Evolutionary conservation across 1,284 basidiomycete genomes (phyloP).

Genomic region (Tilletia setariae): DNA sequence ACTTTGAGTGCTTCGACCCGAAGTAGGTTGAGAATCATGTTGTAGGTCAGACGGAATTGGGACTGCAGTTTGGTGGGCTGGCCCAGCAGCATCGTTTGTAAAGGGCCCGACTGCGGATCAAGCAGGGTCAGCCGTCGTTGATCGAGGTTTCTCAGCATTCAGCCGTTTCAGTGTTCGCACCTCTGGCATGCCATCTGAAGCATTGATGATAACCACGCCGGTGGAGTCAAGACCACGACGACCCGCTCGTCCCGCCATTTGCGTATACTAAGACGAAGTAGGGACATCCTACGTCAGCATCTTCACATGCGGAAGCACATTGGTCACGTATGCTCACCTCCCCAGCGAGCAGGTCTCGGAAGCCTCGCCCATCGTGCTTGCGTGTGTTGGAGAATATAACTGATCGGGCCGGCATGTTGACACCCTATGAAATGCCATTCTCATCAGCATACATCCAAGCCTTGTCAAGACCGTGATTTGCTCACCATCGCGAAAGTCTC

Average conservation of each 20-base stretch:
- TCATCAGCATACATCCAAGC: neutral
- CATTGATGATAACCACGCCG: conserved; percentile 85
- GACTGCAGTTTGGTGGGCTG: conserved; percentile 86
- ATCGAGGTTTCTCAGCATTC: neutral
- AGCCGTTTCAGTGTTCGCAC: conserved; percentile 58
- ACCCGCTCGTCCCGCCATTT: conserved; percentile 98
- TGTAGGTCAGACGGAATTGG: conserved; percentile 96
- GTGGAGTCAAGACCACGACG: conserved; percentile 91
- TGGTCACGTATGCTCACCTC: conserved; percentile 45
- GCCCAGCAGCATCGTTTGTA: conserved; percentile 90
- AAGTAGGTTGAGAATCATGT: conserved; percentile 96
- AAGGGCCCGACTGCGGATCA: conserved; percentile 64
- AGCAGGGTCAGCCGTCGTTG: neutral
- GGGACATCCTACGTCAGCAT: conserved; percentile 56
- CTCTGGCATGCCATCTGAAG: conserved; percentile 77
- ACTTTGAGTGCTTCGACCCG: conserved; percentile 93
- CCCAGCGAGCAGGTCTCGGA: conserved; percentile 67
- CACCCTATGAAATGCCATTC: conserved; percentile 52
- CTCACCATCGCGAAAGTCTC: conserved; percentile 96
- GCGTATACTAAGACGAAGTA: conserved; percentile 87
- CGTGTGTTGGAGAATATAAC: conserved; percentile 94
- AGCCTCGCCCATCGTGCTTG: conserved; percentile 91
- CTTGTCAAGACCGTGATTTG: no score
- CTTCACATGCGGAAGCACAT: no score
- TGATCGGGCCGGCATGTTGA: conserved; percentile 98